phyloP scores from a whole-genome alignment of 139 green algal genomes.

The Chlamydomonas incerta region DNA sequence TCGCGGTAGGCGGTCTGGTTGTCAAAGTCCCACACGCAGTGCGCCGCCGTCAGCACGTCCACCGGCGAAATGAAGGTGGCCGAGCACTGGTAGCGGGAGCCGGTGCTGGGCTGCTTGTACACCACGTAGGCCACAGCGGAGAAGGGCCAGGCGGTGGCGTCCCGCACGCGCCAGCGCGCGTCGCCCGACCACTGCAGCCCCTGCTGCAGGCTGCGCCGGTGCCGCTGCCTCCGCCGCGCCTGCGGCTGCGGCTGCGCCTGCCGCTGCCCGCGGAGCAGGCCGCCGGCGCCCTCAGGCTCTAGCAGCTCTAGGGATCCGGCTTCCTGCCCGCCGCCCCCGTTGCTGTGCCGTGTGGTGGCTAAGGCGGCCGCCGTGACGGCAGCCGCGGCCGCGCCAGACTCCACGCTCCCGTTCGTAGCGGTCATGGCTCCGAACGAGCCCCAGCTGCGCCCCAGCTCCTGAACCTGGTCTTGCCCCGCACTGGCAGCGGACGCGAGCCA shows the following conservation, averaged over 20 bases:
- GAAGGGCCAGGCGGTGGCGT: constrained; percentile 3
- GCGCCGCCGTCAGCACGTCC: constrained; percentile 52
- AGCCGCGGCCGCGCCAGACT: background rate
- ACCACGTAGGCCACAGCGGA: background rate
- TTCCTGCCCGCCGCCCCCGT: too few species aligned
- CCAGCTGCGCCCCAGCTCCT: background rate
- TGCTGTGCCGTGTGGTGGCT: background rate
- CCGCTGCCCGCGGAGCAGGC: too few species aligned
- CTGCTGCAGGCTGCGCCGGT: background rate
- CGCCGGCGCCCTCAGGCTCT: too few species aligned
- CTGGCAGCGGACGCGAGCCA: background rate
- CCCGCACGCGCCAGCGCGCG: constrained; percentile 8
- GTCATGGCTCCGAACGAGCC: background rate
- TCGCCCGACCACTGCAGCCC: background rate
- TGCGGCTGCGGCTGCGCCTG: too few species aligned
- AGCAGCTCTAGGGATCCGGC: too few species aligned
- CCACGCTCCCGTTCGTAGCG: constrained; percentile 4
- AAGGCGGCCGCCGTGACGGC: background rate
- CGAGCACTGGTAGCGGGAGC: constrained; percentile 19
- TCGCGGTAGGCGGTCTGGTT: constrained; percentile 19
- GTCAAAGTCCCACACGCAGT: constrained; percentile 60
- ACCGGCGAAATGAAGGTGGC: constrained; percentile 45
- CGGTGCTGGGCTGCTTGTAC: background rate
- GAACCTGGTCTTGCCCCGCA: background rate
- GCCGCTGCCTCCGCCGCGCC: too few species aligned